phyloP scores from a whole-genome alignment of 2,329 filamentous ascomycete species.

The Xylaria sp. region DNA sequence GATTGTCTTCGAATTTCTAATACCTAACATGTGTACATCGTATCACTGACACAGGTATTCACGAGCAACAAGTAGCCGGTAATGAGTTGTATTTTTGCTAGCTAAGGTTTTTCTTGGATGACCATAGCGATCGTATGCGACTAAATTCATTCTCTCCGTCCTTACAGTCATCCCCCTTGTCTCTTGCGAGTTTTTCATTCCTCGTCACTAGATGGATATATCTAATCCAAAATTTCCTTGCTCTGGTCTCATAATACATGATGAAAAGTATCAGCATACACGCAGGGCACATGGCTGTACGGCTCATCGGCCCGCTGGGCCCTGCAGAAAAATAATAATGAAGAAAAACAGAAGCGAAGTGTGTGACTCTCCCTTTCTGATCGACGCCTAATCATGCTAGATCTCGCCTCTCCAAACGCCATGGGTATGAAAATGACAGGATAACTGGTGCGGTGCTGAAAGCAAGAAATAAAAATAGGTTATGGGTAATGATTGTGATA shows the following conservation, averaged over 20 bases:
- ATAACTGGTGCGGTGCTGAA: conserved; percentile 9
- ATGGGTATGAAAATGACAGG: conserved; percentile 37
- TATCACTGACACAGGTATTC: background rate
- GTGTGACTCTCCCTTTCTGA: conserved; percentile 41
- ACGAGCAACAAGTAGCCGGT: conserved; percentile 5
- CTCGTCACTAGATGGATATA: conserved; percentile 27
- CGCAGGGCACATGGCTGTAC: conserved; percentile 19
- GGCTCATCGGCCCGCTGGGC: conserved; percentile 2
- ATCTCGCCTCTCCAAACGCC: conserved; percentile 40
- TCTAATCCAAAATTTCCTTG: conserved; percentile 27
- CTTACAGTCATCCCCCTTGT: conserved; percentile 8
- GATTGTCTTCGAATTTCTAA: background rate
- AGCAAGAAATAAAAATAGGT: conserved; percentile 32
- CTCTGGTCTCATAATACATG: conserved; percentile 32
- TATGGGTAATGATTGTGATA: conserved; percentile 37
- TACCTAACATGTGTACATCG: background rate
- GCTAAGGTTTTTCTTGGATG: conserved; percentile 9
- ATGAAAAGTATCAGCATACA: conserved; percentile 24
- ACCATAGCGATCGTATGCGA: conserved; percentile 17
- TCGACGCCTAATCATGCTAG: conserved; percentile 47
- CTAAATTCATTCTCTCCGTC: conserved; percentile 15
- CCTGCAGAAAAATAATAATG: conserved; percentile 22
- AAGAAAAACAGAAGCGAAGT: conserved; percentile 35
- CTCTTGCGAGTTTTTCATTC: conserved; percentile 32
- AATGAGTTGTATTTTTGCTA: conserved; percentile 20